A percentile compares a stretch with the other conserved stretches of the same genome.
These are phyloP conservation scores for Tilletiopsis washingtonensis DNA, from an alignment of 1,284 basidiomycete species.

Conservation along the genomic window DNA sequence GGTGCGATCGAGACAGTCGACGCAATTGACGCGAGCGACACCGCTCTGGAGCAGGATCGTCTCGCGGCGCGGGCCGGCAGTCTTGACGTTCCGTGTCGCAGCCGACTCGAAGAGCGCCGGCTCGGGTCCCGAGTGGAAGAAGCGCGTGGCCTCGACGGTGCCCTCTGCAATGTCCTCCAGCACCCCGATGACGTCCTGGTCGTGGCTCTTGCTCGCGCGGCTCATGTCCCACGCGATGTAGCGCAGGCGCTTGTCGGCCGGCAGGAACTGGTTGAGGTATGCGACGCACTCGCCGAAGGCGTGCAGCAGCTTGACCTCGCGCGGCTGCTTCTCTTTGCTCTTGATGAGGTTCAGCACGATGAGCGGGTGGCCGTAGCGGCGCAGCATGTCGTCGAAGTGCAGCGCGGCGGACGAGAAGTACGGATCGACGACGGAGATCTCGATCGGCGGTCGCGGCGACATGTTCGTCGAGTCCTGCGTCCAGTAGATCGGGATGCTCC, in stretches of 20 bases:
- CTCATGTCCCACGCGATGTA: conserved; percentile 92
- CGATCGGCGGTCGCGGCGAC: conserved; percentile 86
- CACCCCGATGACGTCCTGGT: conserved; percentile 90
- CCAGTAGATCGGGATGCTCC: conserved; percentile 94
- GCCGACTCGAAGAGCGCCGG: conserved; percentile 6
- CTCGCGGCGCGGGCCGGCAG: conserved; percentile 9
- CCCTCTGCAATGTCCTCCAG: conserved; percentile 93
- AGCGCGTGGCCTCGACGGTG: conserved; percentile 78
- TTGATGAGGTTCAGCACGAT: conserved; percentile 89
- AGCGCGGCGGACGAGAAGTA: conserved; percentile 86
- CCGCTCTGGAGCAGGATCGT: conserved; percentile 78
- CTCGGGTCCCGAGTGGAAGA: conserved; percentile 67
- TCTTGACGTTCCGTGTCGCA: neutral
- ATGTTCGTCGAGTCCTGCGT: conserved; percentile 86
- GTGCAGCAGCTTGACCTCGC: conserved; percentile 85
- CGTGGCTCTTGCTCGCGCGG: conserved; percentile 60
- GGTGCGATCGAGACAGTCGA: conserved; percentile 87
- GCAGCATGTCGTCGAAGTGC: conserved; percentile 88
- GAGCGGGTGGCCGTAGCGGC: conserved; percentile 80
- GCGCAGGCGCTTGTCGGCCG: conserved; percentile 72
- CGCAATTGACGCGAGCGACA: conserved; percentile 55
- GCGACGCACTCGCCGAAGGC: conserved; percentile 87
- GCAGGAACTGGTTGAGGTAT: conserved; percentile 93
- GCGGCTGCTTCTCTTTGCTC: conserved; percentile 58
- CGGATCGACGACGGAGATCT: conserved; percentile 80